Evolutionary conservation across 495 filamentous ascomycete genomes (phyloP).

Genomic region (Penicillium waksmanii): DNA sequence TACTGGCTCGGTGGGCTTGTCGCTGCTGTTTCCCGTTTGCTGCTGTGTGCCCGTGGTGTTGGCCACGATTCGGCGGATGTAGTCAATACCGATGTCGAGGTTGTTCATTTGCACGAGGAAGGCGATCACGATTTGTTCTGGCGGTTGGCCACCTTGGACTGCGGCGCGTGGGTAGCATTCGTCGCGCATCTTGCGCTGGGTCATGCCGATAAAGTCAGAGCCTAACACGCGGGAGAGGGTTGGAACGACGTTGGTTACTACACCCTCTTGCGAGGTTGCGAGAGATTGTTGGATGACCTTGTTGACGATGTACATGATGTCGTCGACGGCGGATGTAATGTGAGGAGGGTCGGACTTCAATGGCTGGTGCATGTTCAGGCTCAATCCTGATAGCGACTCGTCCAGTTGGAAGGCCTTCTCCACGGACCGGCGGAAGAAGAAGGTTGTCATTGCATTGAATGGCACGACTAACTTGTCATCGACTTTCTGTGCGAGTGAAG

Average conservation of each 20-base stretch:
- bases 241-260: conserved; percentile 77
- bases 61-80: conserved; percentile 82
- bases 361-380: conserved; percentile 68
- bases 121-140: conserved; percentile 78
- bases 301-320: conserved; percentile 99
- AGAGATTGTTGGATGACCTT: conserved; percentile 84
- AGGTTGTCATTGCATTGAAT: conserved; percentile 87
- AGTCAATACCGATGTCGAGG: conserved; percentile 86
- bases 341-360: conserved; percentile 78
- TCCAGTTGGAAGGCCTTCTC: conserved; percentile 99
- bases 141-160: conserved; percentile 75
- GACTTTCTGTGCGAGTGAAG: conserved; percentile 76
- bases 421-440: conserved; percentile 94
- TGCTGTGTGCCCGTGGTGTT: conserved; percentile 52
- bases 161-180: conserved; percentile 82
- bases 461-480: conserved; percentile 69
- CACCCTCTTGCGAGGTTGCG: conserved; percentile 76
- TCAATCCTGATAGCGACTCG: conserved; percentile 81
- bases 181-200: conserved; percentile 95
- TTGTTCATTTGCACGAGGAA: conserved; percentile 96
- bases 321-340: conserved; percentile 94
- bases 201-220: conserved; percentile 94
- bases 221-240: conserved; percentile 84
- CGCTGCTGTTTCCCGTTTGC: too few species aligned
- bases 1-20: background rate